Conservation (phyloP, 2,329 filamentous ascomycete genomes). For the Sporothrix humicola region DNA sequence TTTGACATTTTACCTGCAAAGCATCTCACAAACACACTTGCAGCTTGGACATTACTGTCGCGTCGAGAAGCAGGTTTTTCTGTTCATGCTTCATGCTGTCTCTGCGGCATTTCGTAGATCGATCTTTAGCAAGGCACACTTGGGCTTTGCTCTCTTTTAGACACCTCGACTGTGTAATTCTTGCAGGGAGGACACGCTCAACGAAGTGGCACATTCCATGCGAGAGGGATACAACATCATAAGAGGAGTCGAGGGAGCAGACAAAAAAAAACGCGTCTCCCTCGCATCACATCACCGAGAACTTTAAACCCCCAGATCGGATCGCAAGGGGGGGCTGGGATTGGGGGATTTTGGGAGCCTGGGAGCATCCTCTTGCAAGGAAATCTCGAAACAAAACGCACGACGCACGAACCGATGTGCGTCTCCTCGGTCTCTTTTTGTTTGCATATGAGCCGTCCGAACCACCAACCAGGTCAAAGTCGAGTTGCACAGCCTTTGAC, state of each 20-base stretch:
- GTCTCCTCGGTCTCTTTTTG: background rate
- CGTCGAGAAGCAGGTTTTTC: slow-evolving; percentile 14
- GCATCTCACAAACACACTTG: background rate
- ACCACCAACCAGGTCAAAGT: background rate
- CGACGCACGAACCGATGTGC: background rate
- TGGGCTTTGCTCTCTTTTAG: background rate
- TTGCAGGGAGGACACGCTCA: background rate
- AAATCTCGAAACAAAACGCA: slow-evolving; percentile 20
- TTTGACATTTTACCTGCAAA: no score
- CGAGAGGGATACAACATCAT: background rate
- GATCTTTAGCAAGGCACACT: background rate
- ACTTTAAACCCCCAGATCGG: background rate
- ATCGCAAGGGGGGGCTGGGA: background rate
- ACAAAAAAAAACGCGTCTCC: slow-evolving; percentile 6
- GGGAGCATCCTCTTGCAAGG: background rate
- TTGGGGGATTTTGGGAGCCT: no score
- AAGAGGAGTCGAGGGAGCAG: background rate
- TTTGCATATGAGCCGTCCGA: slow-evolving; percentile 5
- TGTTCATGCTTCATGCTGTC: slow-evolving; percentile 9
- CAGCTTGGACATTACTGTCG: slow-evolving; percentile 15
- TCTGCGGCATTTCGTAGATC: background rate
- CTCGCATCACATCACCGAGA: background rate
- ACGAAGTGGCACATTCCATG: slow-evolving; percentile 20
- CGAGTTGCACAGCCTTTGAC: background rate
- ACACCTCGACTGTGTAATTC: no score